Evolutionary conservation across 345 rosid genomes (phyloP).

Genomic region (Aquilaria sinensis): DNA sequence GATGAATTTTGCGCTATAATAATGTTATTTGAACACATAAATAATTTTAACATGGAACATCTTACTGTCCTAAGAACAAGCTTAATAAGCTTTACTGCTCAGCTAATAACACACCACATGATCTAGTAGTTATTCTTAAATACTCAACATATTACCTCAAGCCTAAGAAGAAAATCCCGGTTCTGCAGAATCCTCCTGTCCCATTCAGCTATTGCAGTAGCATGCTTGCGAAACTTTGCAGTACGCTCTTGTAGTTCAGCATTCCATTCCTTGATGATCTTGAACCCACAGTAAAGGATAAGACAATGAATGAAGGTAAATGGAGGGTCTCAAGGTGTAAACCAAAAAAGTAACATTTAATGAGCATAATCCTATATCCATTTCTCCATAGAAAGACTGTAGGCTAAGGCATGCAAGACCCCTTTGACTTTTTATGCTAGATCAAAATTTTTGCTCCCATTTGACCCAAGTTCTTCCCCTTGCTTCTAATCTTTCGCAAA

Average conservation of each 20-base stretch:
- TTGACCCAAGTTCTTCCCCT: no score
- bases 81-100: not conserved
- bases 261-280: constrained; percentile 98
- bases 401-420: no score
- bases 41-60: no score
- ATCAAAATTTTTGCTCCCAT: no score
- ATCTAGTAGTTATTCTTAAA: not conserved
- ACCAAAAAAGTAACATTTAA: not conserved
- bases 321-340: constrained; percentile 7
- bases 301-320: not conserved
- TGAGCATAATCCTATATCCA: no score
- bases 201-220: constrained; percentile 95
- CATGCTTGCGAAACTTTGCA: constrained; percentile 86
- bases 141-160: constrained; percentile 57
- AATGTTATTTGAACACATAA: no score
- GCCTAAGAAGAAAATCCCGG: constrained; percentile 94
- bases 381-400: no score
- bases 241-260: constrained; percentile 90
- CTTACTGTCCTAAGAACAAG: not conserved
- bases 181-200: constrained; percentile 94
- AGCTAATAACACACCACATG: constrained; percentile 1
- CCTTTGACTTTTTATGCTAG: no score
- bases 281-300: constrained; percentile 13
- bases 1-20: no score
- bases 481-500: no score